Evolutionary conservation across 2,329 filamentous ascomycete genomes (phyloP).

Genomic region (Aspergillus fischeri): DNA sequence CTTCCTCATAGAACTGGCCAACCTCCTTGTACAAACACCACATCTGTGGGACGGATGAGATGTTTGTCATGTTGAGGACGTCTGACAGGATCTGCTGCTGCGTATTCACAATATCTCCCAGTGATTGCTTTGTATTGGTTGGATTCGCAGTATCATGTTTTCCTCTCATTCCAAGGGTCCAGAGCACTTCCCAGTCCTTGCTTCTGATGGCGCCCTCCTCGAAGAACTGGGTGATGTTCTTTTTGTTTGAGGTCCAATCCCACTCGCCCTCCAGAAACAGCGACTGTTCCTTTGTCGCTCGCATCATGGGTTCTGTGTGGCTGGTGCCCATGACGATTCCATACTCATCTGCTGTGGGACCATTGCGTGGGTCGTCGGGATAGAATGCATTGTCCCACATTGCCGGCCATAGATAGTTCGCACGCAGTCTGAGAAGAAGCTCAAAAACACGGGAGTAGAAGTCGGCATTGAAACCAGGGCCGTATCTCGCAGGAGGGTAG

Average conservation of each 20-base stretch:
- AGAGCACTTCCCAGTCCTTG: slow-evolving; percentile 62
- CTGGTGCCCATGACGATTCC: slow-evolving; percentile 69
- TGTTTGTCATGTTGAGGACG: slow-evolving; percentile 50
- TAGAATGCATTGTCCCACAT: slow-evolving; percentile 69
- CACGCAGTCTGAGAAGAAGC: slow-evolving; percentile 63
- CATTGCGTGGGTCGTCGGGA: slow-evolving; percentile 65
- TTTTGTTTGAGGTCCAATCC: slow-evolving; percentile 67
- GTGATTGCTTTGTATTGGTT: slow-evolving; percentile 49
- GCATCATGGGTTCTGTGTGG: slow-evolving; percentile 68
- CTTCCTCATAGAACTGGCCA: slow-evolving; percentile 63
- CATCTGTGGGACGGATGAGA: slow-evolving; percentile 58
- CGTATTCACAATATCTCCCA: slow-evolving; percentile 57
- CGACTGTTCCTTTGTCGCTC: slow-evolving; percentile 45
- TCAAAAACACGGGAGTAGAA: slow-evolving; percentile 70
- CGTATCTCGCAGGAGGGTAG: slow-evolving; percentile 44
- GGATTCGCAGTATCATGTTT: slow-evolving; percentile 57
- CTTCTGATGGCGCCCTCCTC: slow-evolving; percentile 62
- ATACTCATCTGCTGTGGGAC: slow-evolving; percentile 67
- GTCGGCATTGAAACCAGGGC: slow-evolving; percentile 49
- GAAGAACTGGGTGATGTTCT: slow-evolving; percentile 66
- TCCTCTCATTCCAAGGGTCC: slow-evolving; percentile 67
- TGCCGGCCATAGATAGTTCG: slow-evolving; percentile 73
- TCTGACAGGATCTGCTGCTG: slow-evolving; percentile 57
- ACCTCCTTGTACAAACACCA: slow-evolving; percentile 76
- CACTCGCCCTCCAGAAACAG: slow-evolving; percentile 52